Percentiles rank a stretch among this genome's conserved stretches.
These are phyloP conservation scores for Picochlorum sp. DNA, from an alignment of 139 green algal genomes.

Conservation along the genomic window DNA sequence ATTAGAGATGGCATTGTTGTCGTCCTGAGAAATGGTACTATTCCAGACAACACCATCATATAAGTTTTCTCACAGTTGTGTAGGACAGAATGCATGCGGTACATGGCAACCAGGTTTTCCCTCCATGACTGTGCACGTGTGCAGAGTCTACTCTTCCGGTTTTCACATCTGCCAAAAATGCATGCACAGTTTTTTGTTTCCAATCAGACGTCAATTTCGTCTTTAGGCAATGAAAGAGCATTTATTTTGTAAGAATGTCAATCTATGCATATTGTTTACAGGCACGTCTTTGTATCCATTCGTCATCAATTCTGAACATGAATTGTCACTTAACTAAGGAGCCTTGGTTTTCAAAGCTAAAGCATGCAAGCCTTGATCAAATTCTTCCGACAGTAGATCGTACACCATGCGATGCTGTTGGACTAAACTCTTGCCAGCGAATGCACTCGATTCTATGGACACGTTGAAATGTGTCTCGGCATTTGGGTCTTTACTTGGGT, in stretches of 20 bases:
- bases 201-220: too few relatives aligned
- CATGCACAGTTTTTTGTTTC: too few relatives aligned
- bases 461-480: slow-evolving; percentile 58
- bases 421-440: slow-evolving; percentile 37
- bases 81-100: background rate
- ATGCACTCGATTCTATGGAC: slow-evolving; percentile 33
- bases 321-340: too few relatives aligned
- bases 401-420: slow-evolving; percentile 47
- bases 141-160: background rate
- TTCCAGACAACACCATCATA: slow-evolving; percentile 68
- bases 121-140: background rate
- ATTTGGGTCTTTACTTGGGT: slow-evolving; percentile 39
- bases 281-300: too few relatives aligned
- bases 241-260: background rate
- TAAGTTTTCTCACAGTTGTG: slow-evolving; percentile 31
- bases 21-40: slow-evolving; percentile 75
- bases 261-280: slow-evolving; percentile 3
- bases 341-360: slow-evolving; percentile 38
- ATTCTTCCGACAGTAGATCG: slow-evolving; percentile 35
- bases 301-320: too few relatives aligned
- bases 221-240: slow-evolving; percentile 1
- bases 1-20: slow-evolving; percentile 95
- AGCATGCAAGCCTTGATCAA: slow-evolving; percentile 39
- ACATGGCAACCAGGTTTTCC: background rate
- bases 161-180: slow-evolving; percentile 3